Base-by-base conservation (phyloP, 2,329 filamentous ascomycete species). In the Colletotrichum euphorbiae region DNA sequence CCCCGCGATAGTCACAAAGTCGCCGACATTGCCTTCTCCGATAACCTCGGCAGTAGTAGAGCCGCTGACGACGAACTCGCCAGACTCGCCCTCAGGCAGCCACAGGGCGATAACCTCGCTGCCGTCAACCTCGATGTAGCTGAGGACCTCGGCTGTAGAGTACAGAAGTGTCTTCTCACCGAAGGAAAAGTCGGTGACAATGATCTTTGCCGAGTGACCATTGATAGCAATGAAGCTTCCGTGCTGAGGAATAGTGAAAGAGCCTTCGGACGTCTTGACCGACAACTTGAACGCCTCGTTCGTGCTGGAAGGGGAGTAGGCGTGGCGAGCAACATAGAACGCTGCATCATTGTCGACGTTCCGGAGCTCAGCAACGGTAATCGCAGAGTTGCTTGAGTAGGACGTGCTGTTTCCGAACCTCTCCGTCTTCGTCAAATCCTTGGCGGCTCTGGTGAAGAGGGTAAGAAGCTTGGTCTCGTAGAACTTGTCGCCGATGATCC, bases 381-480 rank as follows among this genome's bases (percentile, higher is more conserved):
- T 82, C 0, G 80, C 81, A 0, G 80, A 59, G 69, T 88, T 89
- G 8, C 80, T 83, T 0, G 85, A 80, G 67, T 86, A 86, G 9
- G 74, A 76, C 2, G 82, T 87, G 33, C 80, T 76, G 62, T 78
- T 80, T 31, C 76, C 78, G 1, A 83, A 70, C 6, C 84, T 78
- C 59, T 89, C 83, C 0, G 86, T 88, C 70, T 84, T 82, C 0
- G 86, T 84, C 48, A 90, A 76, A 61, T 88, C 87, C 21, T 81
- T 80, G 2, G 88, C 87, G 45, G 84, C 69, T 50, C 87, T 82
- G 0, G 87, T 88, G 73, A 90, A 90, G 67, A 89, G 74, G 2
- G 85, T 85, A 31, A 90, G 76, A 21, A 89, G 80, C 74, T 90
- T 90, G 0, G 87, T 89, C 75, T 90, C 88, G 65, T 86, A 86